Evolutionary conservation across 306 rosid genomes (phyloP).

Genomic region (Crotalaria pallida): DNA sequence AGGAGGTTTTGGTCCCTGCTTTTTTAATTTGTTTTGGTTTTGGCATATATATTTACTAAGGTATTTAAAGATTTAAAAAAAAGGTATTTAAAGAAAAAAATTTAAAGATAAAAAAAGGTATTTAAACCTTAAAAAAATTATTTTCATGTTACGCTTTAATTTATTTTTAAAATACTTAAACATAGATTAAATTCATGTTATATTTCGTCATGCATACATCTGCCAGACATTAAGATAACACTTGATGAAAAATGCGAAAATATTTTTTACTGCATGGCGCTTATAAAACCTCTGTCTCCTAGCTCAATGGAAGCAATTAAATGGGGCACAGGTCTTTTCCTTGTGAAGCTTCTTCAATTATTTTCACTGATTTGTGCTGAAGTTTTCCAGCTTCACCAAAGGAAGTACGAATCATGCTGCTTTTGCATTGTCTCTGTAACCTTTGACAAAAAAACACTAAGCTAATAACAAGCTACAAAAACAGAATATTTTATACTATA

Average conservation of each 20-base stretch:
- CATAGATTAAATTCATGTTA: too few species aligned
- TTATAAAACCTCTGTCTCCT: neutral
- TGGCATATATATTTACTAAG: too few species aligned
- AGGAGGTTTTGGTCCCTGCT: too few species aligned
- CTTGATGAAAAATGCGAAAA: neutral
- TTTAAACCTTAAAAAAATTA: too few species aligned
- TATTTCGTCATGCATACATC: too few species aligned
- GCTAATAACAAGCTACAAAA: neutral
- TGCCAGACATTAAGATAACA: too few species aligned
- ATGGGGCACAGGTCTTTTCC: neutral
- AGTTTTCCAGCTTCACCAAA: neutral
- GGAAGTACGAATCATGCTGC: slow-evolving; percentile 1
- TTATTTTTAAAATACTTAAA: too few species aligned
- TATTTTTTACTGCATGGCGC: neutral
- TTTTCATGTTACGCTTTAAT: too few species aligned
- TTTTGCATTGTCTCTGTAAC: neutral
- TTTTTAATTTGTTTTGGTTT: too few species aligned
- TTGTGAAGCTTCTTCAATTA: neutral
- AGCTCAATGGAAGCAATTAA: neutral
- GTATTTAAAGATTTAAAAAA: too few species aligned
- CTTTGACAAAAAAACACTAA: neutral
- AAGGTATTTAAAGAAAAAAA: too few species aligned
- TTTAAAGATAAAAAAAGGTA: too few species aligned
- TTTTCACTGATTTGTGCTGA: slow-evolving; percentile 4
- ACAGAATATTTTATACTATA: neutral